Evolutionary conservation across 2,329 filamentous ascomycete genomes (phyloP).

Genomic region (Dendrostoma leiphaemia): DNA sequence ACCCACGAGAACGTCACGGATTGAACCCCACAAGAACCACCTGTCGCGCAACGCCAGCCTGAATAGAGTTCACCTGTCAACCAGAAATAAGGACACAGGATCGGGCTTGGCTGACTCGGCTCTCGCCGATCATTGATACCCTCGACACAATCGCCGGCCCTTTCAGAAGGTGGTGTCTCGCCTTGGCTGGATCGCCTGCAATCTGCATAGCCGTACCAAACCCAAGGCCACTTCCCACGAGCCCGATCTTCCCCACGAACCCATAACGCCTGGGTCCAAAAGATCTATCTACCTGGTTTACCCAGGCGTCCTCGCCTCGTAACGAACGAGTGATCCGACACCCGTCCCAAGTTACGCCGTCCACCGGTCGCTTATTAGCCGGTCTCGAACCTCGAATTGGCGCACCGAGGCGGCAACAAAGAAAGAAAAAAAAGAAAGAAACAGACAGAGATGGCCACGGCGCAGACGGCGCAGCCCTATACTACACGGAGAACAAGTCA

Average conservation of each 20-base stretch:
- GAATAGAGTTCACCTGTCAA: slow-evolving; percentile 1
- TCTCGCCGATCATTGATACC: background rate
- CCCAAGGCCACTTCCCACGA: background rate
- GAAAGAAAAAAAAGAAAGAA: background rate
- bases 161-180: background rate
- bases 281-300: background rate
- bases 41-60: slow-evolving; percentile 11
- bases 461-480: slow-evolving; percentile 40
- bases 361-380: background rate
- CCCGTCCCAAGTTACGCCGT: background rate
- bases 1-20: too few relatives aligned
- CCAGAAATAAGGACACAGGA: background rate
- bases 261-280: background rate
- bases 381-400: background rate
- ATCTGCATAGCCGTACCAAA: background rate
- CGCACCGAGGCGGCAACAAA: background rate
- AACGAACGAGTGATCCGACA: background rate
- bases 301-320: background rate
- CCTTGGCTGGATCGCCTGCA: background rate
- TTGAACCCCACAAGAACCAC: too few relatives aligned
- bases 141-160: background rate
- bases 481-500: slow-evolving; percentile 38
- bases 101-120: slow-evolving; percentile 5
- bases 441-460: slow-evolving; percentile 37
- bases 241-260: background rate